These are phyloP conservation scores for Calvatia gigantea DNA, from an alignment of 768 basidiomycete species.

Conservation along the genomic window DNA sequence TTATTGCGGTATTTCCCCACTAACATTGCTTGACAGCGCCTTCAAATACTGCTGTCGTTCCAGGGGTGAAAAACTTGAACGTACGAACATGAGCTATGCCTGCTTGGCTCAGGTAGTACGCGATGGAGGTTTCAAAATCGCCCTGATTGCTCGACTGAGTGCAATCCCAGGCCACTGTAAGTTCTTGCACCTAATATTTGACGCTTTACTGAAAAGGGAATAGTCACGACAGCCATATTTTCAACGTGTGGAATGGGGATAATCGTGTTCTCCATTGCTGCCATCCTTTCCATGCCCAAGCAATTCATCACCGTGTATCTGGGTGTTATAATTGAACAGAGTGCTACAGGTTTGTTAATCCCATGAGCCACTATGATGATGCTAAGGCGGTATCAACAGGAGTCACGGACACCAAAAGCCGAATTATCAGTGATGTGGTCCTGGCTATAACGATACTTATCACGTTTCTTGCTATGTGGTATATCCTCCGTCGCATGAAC, in stretches of 20 bases:
- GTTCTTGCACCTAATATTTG: conserved; percentile 22
- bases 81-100: conserved; percentile 53
- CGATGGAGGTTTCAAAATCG: conserved; percentile 86
- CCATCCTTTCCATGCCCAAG: conserved; percentile 82
- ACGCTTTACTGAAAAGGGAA: neutral
- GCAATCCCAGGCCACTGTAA: conserved; percentile 86
- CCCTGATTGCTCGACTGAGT: conserved; percentile 70
- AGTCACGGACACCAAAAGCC: conserved; percentile 41
- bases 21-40: conserved; percentile 40
- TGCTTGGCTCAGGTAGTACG: conserved; percentile 68
- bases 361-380: neutral
- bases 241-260: conserved; percentile 88
- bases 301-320: conserved; percentile 92
- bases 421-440: conserved; percentile 67
- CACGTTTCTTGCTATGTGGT: conserved; percentile 80
- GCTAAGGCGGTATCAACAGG: conserved; percentile 20
- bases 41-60: conserved; percentile 79
- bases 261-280: conserved; percentile 71
- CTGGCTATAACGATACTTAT: conserved; percentile 66
- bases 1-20: neutral
- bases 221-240: conserved; percentile 87
- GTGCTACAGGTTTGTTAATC: conserved; percentile 27
- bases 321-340: conserved; percentile 71
- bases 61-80: conserved; percentile 73
- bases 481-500: conserved; percentile 72